A percentile compares a stretch with the other conserved stretches of the same genome.
phyloP scores from a whole-genome alignment of 2,329 filamentous ascomycete species.

The Dactylella cylindrospora region DNA sequence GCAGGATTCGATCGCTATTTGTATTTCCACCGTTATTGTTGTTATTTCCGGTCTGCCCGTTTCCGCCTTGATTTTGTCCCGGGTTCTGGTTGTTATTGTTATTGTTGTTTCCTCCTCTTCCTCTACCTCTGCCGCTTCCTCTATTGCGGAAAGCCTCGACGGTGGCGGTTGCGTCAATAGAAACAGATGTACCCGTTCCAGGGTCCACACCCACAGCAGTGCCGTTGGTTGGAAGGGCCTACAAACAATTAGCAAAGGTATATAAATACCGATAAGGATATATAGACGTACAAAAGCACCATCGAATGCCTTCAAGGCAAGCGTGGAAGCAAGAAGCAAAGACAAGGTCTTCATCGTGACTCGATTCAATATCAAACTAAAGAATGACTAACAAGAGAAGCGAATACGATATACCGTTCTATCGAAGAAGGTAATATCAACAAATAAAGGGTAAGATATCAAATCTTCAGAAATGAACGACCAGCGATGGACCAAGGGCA shows the following conservation, averaged over 20 bases:
- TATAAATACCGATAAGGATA: neutral
- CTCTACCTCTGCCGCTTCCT: constrained; percentile 13
- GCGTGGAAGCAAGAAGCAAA: constrained; percentile 36
- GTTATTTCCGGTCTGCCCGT: neutral
- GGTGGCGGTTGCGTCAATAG: neutral
- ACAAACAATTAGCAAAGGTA: constrained; percentile 7
- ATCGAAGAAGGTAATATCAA: constrained; percentile 29
- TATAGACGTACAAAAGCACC: constrained; percentile 40
- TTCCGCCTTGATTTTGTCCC: neutral
- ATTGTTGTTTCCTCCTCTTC: constrained; percentile 6
- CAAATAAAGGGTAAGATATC: constrained; percentile 39
- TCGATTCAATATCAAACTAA: constrained; percentile 41
- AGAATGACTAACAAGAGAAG: constrained; percentile 43
- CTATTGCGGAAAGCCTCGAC: neutral
- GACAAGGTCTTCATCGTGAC: constrained; percentile 31
- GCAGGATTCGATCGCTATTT: constrained; percentile 47
- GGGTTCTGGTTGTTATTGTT: constrained; percentile 16
- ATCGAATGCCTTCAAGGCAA: constrained; percentile 24
- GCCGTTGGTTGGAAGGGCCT: neutral
- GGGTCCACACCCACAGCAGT: neutral
- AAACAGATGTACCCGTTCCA: neutral
- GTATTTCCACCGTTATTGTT: constrained; percentile 44
- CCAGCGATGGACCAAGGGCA: constrained; percentile 47
- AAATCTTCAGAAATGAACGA: constrained; percentile 39
- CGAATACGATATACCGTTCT: constrained; percentile 31